These are phyloP conservation scores for Trichophyton rubrum DNA, from an alignment of 2,329 filamentous ascomycete genomes.

Conservation along the genomic window DNA sequence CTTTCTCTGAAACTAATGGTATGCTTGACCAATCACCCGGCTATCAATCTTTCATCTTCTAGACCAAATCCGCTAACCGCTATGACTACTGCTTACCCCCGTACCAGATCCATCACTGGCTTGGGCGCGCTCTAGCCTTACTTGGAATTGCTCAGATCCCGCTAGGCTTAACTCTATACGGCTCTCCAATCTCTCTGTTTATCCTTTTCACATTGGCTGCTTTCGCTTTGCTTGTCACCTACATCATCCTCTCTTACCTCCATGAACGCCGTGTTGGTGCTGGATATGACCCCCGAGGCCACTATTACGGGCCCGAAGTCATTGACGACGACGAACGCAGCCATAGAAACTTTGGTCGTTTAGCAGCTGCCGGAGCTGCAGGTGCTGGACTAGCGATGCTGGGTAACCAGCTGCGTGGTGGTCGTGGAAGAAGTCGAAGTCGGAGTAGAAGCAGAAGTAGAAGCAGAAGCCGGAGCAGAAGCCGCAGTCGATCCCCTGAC, in stretches of 20 bases:
- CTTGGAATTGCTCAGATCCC: constrained; percentile 80
- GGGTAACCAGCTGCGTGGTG: constrained; percentile 21
- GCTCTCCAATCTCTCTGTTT: constrained; percentile 73
- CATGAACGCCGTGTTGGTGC: constrained; percentile 44
- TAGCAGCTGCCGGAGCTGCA: constrained; percentile 44
- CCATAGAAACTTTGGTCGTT: constrained; percentile 27
- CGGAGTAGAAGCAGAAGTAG: constrained; percentile 6
- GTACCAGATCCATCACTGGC: constrained; percentile 70
- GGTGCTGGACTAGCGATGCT: constrained; percentile 48
- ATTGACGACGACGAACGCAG: constrained; percentile 14
- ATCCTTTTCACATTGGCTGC: constrained; percentile 74
- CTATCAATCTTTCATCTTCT: not conserved
- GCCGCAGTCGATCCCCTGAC: not conserved
- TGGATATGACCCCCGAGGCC: constrained; percentile 46
- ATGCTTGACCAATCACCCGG: constrained; percentile 14
- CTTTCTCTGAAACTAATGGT: constrained; percentile 48
- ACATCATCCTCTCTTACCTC: constrained; percentile 68
- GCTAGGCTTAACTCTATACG: constrained; percentile 80
- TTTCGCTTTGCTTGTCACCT: constrained; percentile 56
- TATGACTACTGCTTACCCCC: not conserved
- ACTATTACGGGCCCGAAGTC: constrained; percentile 40
- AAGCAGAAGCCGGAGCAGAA: not conserved
- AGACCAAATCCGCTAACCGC: constrained; percentile 6
- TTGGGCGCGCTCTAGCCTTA: constrained; percentile 63
- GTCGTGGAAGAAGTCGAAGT: constrained; percentile 32